A percentile compares a stretch with the other conserved stretches of the same genome.
Conservation (phyloP, 768 basidiomycete genomes). For the Hortiboletus flavorubellus region DNA sequence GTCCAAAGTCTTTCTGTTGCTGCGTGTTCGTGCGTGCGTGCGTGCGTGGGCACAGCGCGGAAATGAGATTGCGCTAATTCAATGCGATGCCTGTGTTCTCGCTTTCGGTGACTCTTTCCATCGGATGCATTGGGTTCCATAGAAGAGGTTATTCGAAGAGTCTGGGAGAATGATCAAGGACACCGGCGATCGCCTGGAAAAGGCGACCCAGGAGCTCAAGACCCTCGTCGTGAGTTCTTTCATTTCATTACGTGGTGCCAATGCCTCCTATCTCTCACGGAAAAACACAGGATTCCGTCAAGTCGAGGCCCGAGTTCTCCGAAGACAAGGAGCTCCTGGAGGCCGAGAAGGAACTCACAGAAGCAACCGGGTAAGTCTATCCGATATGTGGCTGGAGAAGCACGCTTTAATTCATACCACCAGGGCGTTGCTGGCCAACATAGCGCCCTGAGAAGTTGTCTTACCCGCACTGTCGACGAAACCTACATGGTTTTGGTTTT, state of each 20-base stretch:
- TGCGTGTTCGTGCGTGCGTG: conserved; percentile 14
- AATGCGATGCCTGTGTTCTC: conserved; percentile 10
- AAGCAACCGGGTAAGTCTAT: conserved; percentile 42
- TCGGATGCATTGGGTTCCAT: conserved; percentile 1
- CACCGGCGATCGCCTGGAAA: conserved; percentile 55
- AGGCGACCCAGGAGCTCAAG: conserved; percentile 59
- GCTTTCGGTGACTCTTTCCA: conserved; percentile 14
- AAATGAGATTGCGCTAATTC: conserved; percentile 28
- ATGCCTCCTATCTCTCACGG: conserved; percentile 8
- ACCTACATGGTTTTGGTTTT: neutral
- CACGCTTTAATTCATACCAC: conserved; percentile 18
- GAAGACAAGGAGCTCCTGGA: conserved; percentile 43
- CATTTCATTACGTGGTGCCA: conserved; percentile 18
- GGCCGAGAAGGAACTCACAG: conserved; percentile 58
- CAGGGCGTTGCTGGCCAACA: conserved; percentile 14
- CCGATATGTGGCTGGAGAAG: conserved; percentile 3
- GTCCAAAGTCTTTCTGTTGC: conserved; percentile 4
- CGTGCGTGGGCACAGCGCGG: conserved; percentile 23
- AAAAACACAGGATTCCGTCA: conserved; percentile 27
- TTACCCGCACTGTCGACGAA: conserved; percentile 16
- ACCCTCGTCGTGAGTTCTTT: conserved; percentile 60
- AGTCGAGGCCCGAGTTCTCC: conserved; percentile 27
- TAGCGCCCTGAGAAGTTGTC: conserved; percentile 20
- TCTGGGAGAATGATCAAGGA: conserved; percentile 79
- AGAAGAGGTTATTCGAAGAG: conserved; percentile 73